Evolutionary conservation across 169 alveolate genomes (phyloP).

Genomic region (Perkinsus olseni): DNA sequence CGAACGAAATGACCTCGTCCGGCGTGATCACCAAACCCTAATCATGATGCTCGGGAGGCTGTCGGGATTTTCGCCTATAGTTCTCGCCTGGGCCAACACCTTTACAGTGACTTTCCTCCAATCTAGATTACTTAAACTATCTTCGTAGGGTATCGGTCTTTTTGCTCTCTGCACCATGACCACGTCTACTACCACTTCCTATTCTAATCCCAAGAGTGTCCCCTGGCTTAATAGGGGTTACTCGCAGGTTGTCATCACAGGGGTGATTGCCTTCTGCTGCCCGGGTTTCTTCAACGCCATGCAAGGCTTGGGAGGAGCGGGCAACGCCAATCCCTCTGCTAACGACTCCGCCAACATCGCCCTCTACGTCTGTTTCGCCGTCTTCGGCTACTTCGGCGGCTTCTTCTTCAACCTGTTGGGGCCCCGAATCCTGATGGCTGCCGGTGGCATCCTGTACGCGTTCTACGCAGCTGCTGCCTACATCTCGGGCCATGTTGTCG

Average conservation of each 20-base stretch:
- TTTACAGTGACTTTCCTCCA: too few relatives aligned
- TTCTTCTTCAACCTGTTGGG: constrained; percentile 4
- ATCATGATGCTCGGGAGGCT: too few relatives aligned
- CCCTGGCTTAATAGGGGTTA: background rate
- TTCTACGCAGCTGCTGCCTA: background rate
- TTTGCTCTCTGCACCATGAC: too few relatives aligned
- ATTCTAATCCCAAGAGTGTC: background rate
- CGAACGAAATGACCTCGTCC: too few relatives aligned
- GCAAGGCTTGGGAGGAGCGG: constrained; percentile 19
- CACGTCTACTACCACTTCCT: background rate
- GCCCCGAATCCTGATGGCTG: background rate
- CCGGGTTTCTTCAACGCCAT: constrained; percentile 32
- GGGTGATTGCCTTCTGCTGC: constrained; percentile 23
- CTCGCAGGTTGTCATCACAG: constrained; percentile 6
- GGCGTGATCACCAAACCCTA: too few relatives aligned
- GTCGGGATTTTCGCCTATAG: too few relatives aligned
- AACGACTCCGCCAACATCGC: background rate
- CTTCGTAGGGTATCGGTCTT: too few relatives aligned
- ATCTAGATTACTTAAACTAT: too few relatives aligned
- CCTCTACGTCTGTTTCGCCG: background rate
- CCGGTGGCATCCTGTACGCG: background rate
- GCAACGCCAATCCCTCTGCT: background rate
- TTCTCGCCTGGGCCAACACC: too few relatives aligned
- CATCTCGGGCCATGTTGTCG: background rate
- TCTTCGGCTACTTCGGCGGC: constrained; percentile 11